Conservation (phyloP, 495 filamentous ascomycete species). For the Penicillium parvum region DNA sequence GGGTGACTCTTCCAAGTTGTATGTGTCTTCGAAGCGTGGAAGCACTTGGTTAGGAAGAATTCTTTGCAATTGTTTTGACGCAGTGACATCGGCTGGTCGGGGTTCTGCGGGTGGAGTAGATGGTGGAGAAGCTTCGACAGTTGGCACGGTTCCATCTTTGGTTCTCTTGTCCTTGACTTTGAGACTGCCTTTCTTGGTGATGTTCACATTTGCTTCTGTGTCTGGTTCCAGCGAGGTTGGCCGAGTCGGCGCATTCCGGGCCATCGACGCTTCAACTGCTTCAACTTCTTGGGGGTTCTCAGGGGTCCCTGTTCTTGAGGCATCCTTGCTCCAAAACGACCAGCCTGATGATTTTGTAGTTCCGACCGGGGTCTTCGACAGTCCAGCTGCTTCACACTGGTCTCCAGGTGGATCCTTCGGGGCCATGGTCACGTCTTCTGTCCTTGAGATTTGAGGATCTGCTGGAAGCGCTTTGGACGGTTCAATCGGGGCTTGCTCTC, state of each 20-base stretch:
- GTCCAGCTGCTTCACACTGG: conserved; percentile 26
- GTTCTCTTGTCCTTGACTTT: conserved; percentile 37
- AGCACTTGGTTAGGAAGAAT: conserved; percentile 60
- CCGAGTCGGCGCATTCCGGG: conserved; percentile 33
- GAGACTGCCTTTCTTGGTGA: conserved; percentile 40
- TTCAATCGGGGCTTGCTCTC: conserved; percentile 23
- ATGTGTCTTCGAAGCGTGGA: conserved; percentile 64
- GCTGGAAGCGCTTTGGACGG: conserved; percentile 15
- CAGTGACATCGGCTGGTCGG: conserved; percentile 30
- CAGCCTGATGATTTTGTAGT: conserved; percentile 61
- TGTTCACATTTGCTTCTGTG: conserved; percentile 33
- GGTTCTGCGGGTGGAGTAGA: conserved; percentile 16
- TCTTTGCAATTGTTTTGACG: conserved; percentile 43
- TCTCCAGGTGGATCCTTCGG: conserved; percentile 15
- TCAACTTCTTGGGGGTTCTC: conserved; percentile 41
- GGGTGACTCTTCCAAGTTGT: conserved; percentile 59
- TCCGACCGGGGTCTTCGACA: conserved; percentile 34
- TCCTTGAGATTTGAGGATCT: conserved; percentile 9
- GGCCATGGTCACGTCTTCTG: conserved; percentile 20
- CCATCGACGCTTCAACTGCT: conserved; percentile 65
- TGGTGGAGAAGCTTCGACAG: conserved; percentile 34
- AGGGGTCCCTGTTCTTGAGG: conserved; percentile 38
- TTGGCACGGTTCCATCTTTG: conserved; percentile 32
- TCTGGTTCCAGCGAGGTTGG: conserved; percentile 14
- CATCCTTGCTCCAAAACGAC: conserved; percentile 80